Percentiles rank a stretch among this genome's conserved stretches.
phyloP scores from a whole-genome alignment of 2,329 filamentous ascomycete genomes.

The Ophiostoma sp. region DNA sequence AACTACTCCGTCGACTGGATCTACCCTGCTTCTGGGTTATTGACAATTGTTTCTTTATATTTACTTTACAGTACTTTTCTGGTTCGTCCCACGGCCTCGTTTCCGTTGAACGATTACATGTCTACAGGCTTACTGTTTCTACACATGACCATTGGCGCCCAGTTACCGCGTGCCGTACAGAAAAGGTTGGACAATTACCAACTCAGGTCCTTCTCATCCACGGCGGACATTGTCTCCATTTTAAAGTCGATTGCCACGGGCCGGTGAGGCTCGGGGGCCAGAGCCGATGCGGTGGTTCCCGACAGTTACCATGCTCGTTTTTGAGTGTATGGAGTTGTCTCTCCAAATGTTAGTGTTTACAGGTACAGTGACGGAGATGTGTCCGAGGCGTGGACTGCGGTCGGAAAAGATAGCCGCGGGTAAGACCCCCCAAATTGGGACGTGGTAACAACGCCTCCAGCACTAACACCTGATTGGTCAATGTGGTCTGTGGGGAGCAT shows the following conservation, averaged over 20 bases:
- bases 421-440: neutral
- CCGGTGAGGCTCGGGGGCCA: neutral
- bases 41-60: neutral
- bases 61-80: too few relatives aligned
- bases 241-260: neutral
- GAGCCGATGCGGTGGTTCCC: neutral
- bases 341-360: neutral
- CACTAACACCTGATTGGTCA: neutral
- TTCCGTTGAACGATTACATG: neutral
- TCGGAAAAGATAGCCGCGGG: neutral
- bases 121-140: neutral
- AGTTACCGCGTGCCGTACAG: conserved; percentile 7
- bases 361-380: neutral
- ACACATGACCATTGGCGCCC: neutral
- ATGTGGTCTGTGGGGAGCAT: neutral
- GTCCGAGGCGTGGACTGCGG: neutral
- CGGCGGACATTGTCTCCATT: neutral
- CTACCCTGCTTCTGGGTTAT: neutral
- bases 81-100: too few relatives aligned
- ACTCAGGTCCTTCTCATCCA: neutral
- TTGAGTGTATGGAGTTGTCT: neutral
- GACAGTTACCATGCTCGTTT: neutral
- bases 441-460: neutral
- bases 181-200: too few relatives aligned
- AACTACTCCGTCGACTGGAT: neutral